phyloP scores from a whole-genome alignment of 176 grass and related monocot species.

The Musa itinerans region DNA sequence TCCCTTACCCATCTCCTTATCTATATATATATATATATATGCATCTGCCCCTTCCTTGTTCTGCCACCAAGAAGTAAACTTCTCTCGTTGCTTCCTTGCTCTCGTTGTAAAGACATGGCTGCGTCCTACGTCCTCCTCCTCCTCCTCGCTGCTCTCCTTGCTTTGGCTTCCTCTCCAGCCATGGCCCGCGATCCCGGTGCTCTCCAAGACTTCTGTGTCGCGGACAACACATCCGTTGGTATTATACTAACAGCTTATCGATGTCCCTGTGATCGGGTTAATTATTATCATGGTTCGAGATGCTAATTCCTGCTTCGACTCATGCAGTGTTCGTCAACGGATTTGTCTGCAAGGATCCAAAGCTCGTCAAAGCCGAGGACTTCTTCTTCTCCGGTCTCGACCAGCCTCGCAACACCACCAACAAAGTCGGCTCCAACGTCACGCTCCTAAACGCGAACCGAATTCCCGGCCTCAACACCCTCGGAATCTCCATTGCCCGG shows the following conservation, averaged over 20 bases:
- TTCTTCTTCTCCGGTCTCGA: slow-evolving; percentile 45
- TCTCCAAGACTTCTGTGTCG: slow-evolving; percentile 48
- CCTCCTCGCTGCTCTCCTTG: slow-evolving; percentile 15
- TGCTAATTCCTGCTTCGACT: too few relatives aligned
- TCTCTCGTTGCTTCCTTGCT: too few relatives aligned
- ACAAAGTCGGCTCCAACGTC: slow-evolving; percentile 49
- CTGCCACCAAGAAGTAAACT: too few relatives aligned
- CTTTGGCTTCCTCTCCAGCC: not conserved
- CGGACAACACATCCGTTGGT: slow-evolving; percentile 14
- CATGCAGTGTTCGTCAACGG: slow-evolving; percentile 19
- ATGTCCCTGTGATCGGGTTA: too few relatives aligned
- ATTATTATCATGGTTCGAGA: too few relatives aligned
- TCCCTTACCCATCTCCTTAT: too few relatives aligned
- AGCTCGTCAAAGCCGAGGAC: slow-evolving; percentile 25
- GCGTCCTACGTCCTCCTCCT: slow-evolving; percentile 4
- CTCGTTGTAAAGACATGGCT: not conserved
- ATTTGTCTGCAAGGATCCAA: slow-evolving; percentile 38
- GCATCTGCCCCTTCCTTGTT: too few relatives aligned
- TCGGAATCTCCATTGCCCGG: slow-evolving; percentile 32
- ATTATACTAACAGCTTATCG: not conserved
- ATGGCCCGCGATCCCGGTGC: slow-evolving; percentile 29
- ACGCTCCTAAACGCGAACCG: slow-evolving; percentile 27
- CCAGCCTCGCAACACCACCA: slow-evolving; percentile 8
- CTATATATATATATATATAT: too few relatives aligned
- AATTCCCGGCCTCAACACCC: slow-evolving; percentile 44